Percentiles rank a stretch among this genome's conserved stretches.
phyloP scores from a whole-genome alignment of 305 asterid genomes.

The Ajuga reptans region DNA sequence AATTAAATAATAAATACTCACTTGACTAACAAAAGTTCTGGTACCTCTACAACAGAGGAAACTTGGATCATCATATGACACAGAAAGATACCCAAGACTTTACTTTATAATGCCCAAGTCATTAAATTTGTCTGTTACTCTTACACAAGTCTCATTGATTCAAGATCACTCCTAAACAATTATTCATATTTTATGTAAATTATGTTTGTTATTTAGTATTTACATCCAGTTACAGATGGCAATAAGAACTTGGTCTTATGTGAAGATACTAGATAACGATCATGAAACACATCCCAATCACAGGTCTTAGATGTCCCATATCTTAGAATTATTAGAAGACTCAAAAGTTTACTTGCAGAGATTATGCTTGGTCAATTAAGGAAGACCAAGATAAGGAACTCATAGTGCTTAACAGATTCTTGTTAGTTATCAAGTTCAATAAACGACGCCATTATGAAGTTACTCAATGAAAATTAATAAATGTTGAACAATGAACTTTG shows the following conservation, averaged over 20 bases:
- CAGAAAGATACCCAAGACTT: neutral
- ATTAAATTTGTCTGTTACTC: neutral
- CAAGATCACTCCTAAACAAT: neutral
- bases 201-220: neutral
- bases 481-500: neutral
- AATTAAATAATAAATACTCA: neutral
- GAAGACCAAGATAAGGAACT: neutral
- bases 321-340: neutral
- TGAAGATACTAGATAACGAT: neutral
- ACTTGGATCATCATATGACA: neutral
- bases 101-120: neutral
- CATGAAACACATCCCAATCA: neutral
- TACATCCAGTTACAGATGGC: neutral
- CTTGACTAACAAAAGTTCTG: conserved; percentile 4
- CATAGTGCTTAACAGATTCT: neutral
- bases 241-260: neutral
- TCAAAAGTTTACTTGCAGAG: neutral
- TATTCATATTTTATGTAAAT: neutral
- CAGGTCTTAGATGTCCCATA: neutral
- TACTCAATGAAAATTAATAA: neutral
- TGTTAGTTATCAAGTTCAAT: neutral
- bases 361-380: neutral
- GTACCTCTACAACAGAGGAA: conserved; percentile 3
- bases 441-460: neutral
- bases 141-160: neutral